phyloP scores from a whole-genome alignment of 495 filamentous ascomycete species.

The Bathelium albidoporum region DNA sequence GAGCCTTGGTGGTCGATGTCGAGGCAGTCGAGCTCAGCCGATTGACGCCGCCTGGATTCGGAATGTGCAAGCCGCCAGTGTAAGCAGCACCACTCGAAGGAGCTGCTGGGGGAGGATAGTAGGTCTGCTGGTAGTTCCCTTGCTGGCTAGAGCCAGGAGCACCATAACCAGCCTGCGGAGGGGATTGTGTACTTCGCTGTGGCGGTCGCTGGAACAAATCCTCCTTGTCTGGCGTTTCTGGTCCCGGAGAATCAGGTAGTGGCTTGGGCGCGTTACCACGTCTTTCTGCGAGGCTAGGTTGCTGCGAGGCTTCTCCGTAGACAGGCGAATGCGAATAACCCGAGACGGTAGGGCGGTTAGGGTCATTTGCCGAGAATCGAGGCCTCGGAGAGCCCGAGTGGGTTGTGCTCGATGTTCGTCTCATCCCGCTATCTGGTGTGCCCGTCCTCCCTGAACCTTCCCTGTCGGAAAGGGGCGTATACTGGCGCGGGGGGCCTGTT shows the following conservation, averaged over 20 bases:
- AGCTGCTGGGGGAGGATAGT: conserved; percentile 45
- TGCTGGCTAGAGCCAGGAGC: conserved; percentile 23
- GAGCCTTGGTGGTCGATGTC: conserved; percentile 82
- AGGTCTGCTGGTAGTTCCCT: conserved; percentile 51
- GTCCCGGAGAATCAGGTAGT: conserved; percentile 64
- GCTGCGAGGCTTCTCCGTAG: conserved; percentile 26
- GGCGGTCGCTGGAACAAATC: conserved; percentile 54
- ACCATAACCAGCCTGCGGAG: background rate
- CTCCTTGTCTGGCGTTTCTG: conserved; percentile 59
- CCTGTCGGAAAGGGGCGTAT: conserved; percentile 42
- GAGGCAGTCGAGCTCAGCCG: conserved; percentile 80
- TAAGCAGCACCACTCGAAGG: conserved; percentile 11
- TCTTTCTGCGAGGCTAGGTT: conserved; percentile 52
- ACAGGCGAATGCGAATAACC: conserved; percentile 8
- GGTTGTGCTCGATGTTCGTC: conserved; percentile 18
- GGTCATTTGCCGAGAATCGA: conserved; percentile 29
- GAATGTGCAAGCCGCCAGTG: conserved; percentile 23
- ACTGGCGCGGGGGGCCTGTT: conserved; percentile 8
- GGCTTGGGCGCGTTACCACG: conserved; percentile 67
- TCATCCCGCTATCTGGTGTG: conserved; percentile 15
- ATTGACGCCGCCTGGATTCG: conserved; percentile 51
- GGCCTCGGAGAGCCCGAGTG: conserved; percentile 17
- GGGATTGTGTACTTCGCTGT: conserved; percentile 11
- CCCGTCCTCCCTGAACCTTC: conserved; percentile 25
- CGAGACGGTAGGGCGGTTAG: conserved; percentile 27